Conservation (phyloP, 768 basidiomycete genomes). For the Phlebiopsis gigantea region DNA sequence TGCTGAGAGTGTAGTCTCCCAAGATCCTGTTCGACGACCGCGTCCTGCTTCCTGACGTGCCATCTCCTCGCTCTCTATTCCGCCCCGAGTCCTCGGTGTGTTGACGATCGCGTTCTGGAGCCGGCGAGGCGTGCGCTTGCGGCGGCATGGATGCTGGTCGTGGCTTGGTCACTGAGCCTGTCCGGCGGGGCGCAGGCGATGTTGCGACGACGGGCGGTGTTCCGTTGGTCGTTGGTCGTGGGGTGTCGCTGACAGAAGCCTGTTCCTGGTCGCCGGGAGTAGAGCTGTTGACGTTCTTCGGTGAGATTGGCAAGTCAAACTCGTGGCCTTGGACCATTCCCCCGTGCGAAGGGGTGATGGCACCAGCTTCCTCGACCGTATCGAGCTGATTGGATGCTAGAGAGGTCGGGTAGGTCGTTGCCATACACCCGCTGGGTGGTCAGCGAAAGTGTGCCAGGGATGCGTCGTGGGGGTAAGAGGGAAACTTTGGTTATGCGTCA, state of each 20-base stretch:
- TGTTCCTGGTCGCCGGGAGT: constrained; percentile 14
- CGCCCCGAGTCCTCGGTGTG: constrained; percentile 18
- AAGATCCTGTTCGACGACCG: constrained; percentile 51
- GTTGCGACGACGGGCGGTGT: constrained; percentile 23
- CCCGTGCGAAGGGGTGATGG: constrained; percentile 46
- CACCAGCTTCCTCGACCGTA: constrained; percentile 24
- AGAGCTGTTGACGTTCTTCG: constrained; percentile 24
- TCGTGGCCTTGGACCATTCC: constrained; percentile 55
- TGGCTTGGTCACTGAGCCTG: constrained; percentile 32
- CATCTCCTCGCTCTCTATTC: constrained; percentile 16
- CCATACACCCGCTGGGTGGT: constrained; percentile 25
- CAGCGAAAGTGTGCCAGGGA: neutral
- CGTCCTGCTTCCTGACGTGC: constrained; percentile 19
- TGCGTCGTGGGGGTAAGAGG: constrained; percentile 4
- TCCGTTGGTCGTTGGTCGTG: constrained; percentile 12
- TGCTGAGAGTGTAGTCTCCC: constrained; percentile 93
- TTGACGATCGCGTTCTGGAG: constrained; percentile 23
- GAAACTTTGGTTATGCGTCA: constrained; percentile 1
- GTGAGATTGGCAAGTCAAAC: constrained; percentile 55
- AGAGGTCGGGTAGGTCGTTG: constrained; percentile 42
- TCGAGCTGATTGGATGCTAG: constrained; percentile 28
- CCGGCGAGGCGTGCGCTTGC: constrained; percentile 37
- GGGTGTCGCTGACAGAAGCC: constrained; percentile 4
- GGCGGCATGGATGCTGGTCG: constrained; percentile 76
- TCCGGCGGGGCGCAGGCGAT: constrained; percentile 23